phyloP scores from a whole-genome alignment of 257 asterid species.

The Solanum dulcamara region DNA sequence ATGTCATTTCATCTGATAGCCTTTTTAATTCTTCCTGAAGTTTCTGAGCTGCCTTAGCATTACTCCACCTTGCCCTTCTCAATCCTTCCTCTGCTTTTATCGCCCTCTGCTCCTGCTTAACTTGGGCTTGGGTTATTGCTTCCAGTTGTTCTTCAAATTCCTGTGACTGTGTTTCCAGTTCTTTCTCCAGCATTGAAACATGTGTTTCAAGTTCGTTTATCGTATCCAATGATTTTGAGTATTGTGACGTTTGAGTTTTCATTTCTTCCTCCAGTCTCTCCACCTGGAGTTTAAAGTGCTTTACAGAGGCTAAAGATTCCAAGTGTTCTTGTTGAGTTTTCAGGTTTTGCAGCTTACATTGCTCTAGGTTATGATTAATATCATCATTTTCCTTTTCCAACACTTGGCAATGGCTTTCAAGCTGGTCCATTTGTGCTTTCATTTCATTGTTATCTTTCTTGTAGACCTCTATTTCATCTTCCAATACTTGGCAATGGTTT shows the following conservation, averaged over 20 bases:
- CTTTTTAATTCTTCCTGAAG: slow-evolving; percentile 58
- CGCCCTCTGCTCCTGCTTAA: slow-evolving; percentile 72
- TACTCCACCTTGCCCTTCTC: slow-evolving; percentile 39
- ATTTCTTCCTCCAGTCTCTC: slow-evolving; percentile 12
- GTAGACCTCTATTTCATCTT: slow-evolving; percentile 36
- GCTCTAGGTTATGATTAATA: slow-evolving; percentile 31
- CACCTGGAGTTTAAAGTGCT: slow-evolving; percentile 19
- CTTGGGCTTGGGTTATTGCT: slow-evolving; percentile 35
- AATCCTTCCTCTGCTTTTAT: slow-evolving; percentile 67
- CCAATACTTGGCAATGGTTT: slow-evolving; percentile 34
- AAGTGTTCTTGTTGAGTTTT: slow-evolving; percentile 37
- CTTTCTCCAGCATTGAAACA: slow-evolving; percentile 54
- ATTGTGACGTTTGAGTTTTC: not conserved
- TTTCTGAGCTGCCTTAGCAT: slow-evolving; percentile 41
- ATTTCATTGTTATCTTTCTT: slow-evolving; percentile 50
- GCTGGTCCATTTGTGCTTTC: slow-evolving; percentile 32
- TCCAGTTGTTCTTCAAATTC: slow-evolving; percentile 46
- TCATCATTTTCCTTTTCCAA: slow-evolving; percentile 45
- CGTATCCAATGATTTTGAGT: slow-evolving; percentile 15
- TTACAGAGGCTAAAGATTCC: slow-evolving; percentile 37
- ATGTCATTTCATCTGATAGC: slow-evolving; percentile 53
- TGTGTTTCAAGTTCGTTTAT: slow-evolving; percentile 31
- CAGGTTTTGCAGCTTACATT: slow-evolving; percentile 28
- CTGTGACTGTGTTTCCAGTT: slow-evolving; percentile 46
- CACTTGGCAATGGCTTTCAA: slow-evolving; percentile 32